Conservation (phyloP, 2,329 filamentous ascomycete species). For the Chalaropsis ovoidea region DNA sequence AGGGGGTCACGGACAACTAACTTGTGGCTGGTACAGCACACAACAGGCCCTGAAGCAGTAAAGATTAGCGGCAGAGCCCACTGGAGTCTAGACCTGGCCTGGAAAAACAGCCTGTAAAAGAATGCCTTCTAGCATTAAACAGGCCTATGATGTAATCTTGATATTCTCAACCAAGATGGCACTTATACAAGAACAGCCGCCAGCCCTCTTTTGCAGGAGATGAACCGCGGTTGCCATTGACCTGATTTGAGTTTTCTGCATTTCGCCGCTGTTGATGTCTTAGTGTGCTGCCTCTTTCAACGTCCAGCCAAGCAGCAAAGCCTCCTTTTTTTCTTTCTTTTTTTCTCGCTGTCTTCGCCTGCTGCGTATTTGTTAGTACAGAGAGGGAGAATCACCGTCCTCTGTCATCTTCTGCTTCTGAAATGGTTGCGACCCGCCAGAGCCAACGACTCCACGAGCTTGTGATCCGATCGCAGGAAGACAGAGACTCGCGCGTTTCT, state of each 20-base stretch:
- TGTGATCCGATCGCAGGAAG: slow-evolving; percentile 1
- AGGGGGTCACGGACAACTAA: neutral
- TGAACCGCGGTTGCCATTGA: neutral
- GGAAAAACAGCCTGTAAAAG: too few relatives aligned
- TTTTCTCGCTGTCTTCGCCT: neutral
- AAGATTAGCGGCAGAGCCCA: neutral
- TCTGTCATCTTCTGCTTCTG: neutral
- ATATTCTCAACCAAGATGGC: neutral
- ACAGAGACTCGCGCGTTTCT: neutral
- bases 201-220: neutral
- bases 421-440: slow-evolving; percentile 11
- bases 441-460: slow-evolving; percentile 12
- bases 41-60: neutral
- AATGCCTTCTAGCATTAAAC: too few relatives aligned
- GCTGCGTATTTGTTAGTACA: too few relatives aligned
- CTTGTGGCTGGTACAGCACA: neutral
- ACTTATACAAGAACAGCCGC: neutral
- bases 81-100: neutral
- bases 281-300: slow-evolving; percentile 13
- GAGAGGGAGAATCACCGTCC: too few relatives aligned
- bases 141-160: slow-evolving; percentile 12
- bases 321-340: neutral
- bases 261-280: neutral
- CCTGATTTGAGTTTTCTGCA: neutral
- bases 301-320: too few relatives aligned